Base-by-base conservation (phyloP, 2,329 filamentous ascomycete species). In the Penicillium brasilianum region DNA sequence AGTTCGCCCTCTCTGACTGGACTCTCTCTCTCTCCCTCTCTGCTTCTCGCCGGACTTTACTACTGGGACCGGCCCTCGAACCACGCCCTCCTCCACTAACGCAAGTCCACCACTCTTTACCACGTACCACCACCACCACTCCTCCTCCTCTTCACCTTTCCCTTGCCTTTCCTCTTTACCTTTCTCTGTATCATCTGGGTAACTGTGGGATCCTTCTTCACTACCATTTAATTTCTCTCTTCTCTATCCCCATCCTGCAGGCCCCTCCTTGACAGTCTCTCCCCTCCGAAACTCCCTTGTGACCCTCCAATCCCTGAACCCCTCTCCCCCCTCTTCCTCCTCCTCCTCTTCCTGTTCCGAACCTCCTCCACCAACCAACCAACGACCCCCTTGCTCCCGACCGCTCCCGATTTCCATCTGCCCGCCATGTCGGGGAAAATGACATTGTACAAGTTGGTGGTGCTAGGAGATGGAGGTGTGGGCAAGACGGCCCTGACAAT, bases 391-490 rank as follows among this genome's bases (percentile, higher is more conserved):
- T 56, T 46, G 9, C 54, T 50, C 51, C 50, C 50, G 39, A 54
- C 51, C 44, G 34, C 34, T 18, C 46, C 60, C 55, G 52, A 60
- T 69, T 57, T 13, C 37, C 32, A 39, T 48, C 53, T 54, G 52
- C 57, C 63, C 74, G 83, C 74, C 78, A 95, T 95, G 92, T 88
- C 91, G 81, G 91, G 91, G 74, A 93, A 94, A 84, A 96, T 96
- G 92, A 93, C 93, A 76, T 82, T 96, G 78, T 96, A 97, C 84
- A 96, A 96, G 82, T 82, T 97, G 85, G 93, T 97, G 87, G 93
- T 97, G 81, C 83, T 97, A 67, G 93, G 93, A 72, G 93, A 97
- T 77, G 93, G 93, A 81, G 93, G 93, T 80, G 93, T 97, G 64
- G 93, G 93, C 71, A 97, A 97, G 81, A 97, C 93, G 55, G 93